Base-by-base conservation (phyloP, 2,329 filamentous ascomycete genomes). In the Claviceps fusiformis region DNA sequence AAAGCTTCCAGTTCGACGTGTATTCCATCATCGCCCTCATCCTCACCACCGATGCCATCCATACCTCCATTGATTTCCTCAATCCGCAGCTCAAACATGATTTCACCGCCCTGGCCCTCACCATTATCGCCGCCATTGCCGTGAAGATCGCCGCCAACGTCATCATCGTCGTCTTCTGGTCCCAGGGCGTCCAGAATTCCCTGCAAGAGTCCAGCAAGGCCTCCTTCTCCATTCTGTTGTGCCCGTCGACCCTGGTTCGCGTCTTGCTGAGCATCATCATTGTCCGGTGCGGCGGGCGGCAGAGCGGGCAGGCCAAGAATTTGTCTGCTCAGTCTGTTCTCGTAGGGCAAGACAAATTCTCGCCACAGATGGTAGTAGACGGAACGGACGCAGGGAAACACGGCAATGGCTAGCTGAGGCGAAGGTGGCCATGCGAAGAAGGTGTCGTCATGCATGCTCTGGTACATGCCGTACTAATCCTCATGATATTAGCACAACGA, bases 381-480 rank as follows among this genome's bases (percentile, higher is more conserved):
- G 46, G 67, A 68, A 39, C 70, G 69, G 4, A 74, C 63, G 47
- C 72, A 73, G 0, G 79, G 79, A 58, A 80, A 73, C 3, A 75
- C 58, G 1, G 73, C 68, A 53, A 81, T 64, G n/a, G 73, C 75
- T 56, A 78, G 74, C 44, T 73, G 70, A 0, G 77, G 74, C 0
- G 77, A 75, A 0, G 78, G 78, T 0, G 79, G 79, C 79, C 79
- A 82, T 15, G 65, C 62, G 24, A 76, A 67, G 50, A 75, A 68
- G n/a, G 73, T 63, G 35, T 73, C 68, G 45, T 77, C 69, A 47
- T 73, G 69, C 54, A 74, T 68, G 41, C 75, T 62, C 31, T 76
- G 71, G 39, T 72, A 70, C 11, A 73, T 69, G 52, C 72, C 74
- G 55, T 76, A 80, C 78, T 81, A 52, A 19, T 11, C 27, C 17